These are phyloP conservation scores for Amphirosellinia nigrospora DNA, from an alignment of 495 filamentous ascomycete species.

Conservation along the genomic window DNA sequence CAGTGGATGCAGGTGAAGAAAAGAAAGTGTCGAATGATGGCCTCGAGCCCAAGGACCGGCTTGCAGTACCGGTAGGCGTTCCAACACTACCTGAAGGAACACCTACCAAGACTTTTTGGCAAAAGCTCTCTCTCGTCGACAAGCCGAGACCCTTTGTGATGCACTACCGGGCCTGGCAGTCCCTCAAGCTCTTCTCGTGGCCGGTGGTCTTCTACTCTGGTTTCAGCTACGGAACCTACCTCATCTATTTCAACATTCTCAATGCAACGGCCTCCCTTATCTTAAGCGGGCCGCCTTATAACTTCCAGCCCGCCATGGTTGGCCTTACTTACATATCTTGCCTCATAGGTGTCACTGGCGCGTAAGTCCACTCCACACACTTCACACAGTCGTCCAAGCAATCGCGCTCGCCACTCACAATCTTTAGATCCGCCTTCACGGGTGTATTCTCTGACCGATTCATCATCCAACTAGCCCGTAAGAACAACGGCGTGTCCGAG, in stretches of 20 bases:
- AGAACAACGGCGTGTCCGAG: conserved; percentile 67
- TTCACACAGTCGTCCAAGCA: background rate
- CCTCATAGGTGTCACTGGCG: conserved; percentile 59
- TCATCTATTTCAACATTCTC: conserved; percentile 71
- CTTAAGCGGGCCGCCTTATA: conserved; percentile 62
- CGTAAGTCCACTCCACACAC: conserved; percentile 39
- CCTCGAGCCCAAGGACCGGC: too few relatives aligned
- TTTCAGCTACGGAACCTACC: conserved; percentile 68
- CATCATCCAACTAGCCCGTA: conserved; percentile 62
- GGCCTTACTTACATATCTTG: conserved; percentile 67
- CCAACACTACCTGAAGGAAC: conserved; percentile 40
- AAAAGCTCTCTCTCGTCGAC: conserved; percentile 60
- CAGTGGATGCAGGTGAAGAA: conserved; percentile 27
- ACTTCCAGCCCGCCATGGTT: conserved; percentile 63
- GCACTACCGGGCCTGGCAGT: conserved; percentile 43
- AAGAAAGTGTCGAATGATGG: too few relatives aligned
- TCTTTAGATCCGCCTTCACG: conserved; percentile 31
- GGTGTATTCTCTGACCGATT: conserved; percentile 64
- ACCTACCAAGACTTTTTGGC: conserved; percentile 53
- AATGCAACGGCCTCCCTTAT: conserved; percentile 70
- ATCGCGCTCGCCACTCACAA: conserved; percentile 1
- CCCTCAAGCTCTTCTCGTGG: conserved; percentile 56
- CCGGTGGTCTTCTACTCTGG: conserved; percentile 71
- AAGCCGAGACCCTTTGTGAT: conserved; percentile 62
- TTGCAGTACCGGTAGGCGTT: conserved; percentile 6